phyloP scores from a whole-genome alignment of 768 basidiomycete species.

The Heimioporus sp. region DNA sequence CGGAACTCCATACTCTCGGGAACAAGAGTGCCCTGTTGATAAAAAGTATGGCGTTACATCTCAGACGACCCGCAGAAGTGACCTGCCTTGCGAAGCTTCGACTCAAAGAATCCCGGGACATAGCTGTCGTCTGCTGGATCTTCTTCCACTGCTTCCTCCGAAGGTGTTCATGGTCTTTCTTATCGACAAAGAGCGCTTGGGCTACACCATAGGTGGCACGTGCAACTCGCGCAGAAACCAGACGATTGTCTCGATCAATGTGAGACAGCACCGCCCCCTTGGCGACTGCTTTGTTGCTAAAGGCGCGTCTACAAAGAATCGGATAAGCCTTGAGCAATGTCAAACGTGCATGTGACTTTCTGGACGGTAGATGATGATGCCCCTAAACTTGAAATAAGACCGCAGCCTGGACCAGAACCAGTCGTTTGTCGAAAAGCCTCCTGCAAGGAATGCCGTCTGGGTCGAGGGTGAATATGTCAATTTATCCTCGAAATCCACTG shows the following conservation, averaged over 20 bases:
- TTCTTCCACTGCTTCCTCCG: background rate
- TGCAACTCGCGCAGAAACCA: background rate
- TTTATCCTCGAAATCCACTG: background rate
- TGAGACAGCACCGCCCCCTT: slow-evolving; percentile 2
- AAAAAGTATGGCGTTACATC: background rate
- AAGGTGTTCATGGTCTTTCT: slow-evolving; percentile 6
- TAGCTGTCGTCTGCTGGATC: background rate
- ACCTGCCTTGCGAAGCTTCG: slow-evolving; percentile 6
- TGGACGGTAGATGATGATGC: slow-evolving; percentile 1
- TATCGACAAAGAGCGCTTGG: background rate
- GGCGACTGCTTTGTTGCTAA: slow-evolving; percentile 10
- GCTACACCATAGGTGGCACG: background rate
- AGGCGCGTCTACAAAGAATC: background rate
- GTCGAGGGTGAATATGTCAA: background rate
- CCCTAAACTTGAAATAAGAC: slow-evolving; percentile 7
- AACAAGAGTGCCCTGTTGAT: slow-evolving; percentile 1
- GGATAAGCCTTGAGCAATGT: too few relatives aligned
- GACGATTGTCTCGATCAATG: background rate
- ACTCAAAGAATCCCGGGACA: slow-evolving; percentile 11
- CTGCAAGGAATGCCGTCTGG: background rate
- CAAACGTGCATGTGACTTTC: slow-evolving; percentile 7
- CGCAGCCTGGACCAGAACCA: slow-evolving; percentile 5
- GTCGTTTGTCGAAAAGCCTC: slow-evolving; percentile 5
- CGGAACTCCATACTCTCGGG: slow-evolving; percentile 1
- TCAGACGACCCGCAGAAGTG: too few relatives aligned